Conservation (phyloP, 805 yeast genomes). For the Candida methanosorbosa region DNA sequence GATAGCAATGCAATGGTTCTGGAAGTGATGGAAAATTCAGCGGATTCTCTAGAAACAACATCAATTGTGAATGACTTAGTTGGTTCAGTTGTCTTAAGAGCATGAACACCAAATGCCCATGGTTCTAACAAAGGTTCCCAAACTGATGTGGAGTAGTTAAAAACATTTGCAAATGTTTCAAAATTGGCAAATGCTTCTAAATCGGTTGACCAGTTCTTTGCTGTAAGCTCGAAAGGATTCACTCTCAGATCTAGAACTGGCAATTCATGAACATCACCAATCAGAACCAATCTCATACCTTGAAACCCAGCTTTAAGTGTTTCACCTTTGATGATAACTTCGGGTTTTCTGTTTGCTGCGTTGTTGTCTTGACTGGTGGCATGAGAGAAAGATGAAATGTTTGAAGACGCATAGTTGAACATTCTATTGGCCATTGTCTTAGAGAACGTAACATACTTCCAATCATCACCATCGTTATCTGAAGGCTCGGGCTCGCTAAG, state of each 20-base stretch:
- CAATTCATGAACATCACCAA: conserved; percentile 86
- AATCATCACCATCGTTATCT: conserved; percentile 7
- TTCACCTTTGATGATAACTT: conserved; percentile 56
- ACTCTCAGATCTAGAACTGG: conserved; percentile 77
- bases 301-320: conserved; percentile 55
- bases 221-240: conserved; percentile 57
- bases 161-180: conserved; percentile 63
- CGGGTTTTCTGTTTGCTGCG: conserved; percentile 15
- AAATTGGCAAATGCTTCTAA: conserved; percentile 59
- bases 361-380: conserved; percentile 10
- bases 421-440: conserved; percentile 56
- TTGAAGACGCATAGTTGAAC: conserved; percentile 62
- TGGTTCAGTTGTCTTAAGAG: conserved; percentile 39
- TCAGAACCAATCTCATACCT: conserved; percentile 72
- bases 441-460: conserved; percentile 34
- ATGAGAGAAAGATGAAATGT: conserved; percentile 41
- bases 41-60: conserved; percentile 63
- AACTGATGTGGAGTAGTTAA: conserved; percentile 79
- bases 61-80: conserved; percentile 49
- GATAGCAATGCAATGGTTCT: conserved; percentile 71
- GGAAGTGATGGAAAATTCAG: conserved; percentile 77
- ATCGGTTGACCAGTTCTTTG: conserved; percentile 82
- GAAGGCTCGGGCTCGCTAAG: conserved; percentile 2
- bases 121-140: conserved; percentile 96
- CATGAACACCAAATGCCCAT: conserved; percentile 71